A percentile compares a stretch with the other conserved stretches of the same genome.
These are phyloP conservation scores for Irpex sp. DNA, from an alignment of 1,284 basidiomycete genomes.

Conservation along the genomic window DNA sequence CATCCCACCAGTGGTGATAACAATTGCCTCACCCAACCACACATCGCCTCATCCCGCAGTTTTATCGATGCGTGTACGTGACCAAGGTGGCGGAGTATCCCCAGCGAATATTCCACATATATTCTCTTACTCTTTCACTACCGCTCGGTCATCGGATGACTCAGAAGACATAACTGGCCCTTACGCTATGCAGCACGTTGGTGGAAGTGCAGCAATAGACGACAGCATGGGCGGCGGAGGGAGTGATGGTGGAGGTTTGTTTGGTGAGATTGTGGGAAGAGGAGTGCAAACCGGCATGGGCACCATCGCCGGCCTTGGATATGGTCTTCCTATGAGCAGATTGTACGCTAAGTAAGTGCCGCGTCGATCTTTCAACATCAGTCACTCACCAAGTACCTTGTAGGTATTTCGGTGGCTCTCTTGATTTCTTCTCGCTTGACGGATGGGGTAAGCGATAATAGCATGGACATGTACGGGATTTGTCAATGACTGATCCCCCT, in stretches of 20 bases:
- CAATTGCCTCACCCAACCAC: conserved; percentile 44
- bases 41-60: conserved; percentile 27
- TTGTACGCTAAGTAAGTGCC: conserved; percentile 64
- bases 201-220: conserved; percentile 59
- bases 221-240: conserved; percentile 28
- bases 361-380: not conserved
- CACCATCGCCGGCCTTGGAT: conserved; percentile 80
- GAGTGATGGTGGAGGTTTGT: conserved; percentile 43
- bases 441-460: conserved; percentile 63
- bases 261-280: conserved; percentile 72
- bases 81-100: conserved; percentile 83
- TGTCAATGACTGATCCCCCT: too few relatives aligned
- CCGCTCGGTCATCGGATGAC: conserved; percentile 47
- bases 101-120: conserved; percentile 73
- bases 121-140: conserved; percentile 91
- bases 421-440: conserved; percentile 74
- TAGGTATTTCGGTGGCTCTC: conserved; percentile 75
- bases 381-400: not conserved
- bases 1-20: conserved; percentile 69
- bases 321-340: conserved; percentile 83
- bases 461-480: too few relatives aligned
- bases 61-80: conserved; percentile 76
- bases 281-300: conserved; percentile 73
- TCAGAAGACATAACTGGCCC: conserved; percentile 55
- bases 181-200: conserved; percentile 69